Percentiles rank a stretch among this genome's conserved stretches.
Conservation (phyloP, 1,284 basidiomycete species). For the Pseudozyma sp. region DNA sequence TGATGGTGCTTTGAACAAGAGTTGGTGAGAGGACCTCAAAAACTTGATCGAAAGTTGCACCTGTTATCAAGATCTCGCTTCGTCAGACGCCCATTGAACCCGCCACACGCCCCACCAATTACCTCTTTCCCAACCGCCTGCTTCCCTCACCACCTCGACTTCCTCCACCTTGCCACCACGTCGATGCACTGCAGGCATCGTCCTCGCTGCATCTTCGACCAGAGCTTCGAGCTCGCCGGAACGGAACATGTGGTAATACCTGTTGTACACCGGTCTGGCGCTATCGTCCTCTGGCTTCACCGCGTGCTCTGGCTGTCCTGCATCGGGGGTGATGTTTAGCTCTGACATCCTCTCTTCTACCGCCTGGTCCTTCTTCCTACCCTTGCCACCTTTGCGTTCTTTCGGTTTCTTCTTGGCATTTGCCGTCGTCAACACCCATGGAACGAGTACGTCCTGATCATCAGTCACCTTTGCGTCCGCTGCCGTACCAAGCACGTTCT, state of each 20-base stretch:
- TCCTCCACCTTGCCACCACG: not conserved
- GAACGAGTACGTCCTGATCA: conserved; percentile 65
- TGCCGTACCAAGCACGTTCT: not conserved
- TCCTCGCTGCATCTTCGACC: conserved; percentile 51
- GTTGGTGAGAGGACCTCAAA: too few relatives aligned
- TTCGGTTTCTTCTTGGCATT: conserved; percentile 17
- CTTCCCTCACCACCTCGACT: conserved; percentile 44
- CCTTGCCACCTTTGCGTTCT: not conserved
- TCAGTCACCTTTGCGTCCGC: conserved; percentile 13
- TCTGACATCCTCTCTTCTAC: conserved; percentile 11
- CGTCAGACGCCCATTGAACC: conserved; percentile 39
- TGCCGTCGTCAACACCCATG: conserved; percentile 60
- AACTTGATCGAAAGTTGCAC: too few relatives aligned
- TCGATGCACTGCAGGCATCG: conserved; percentile 21
- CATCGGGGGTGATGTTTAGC: conserved; percentile 3
- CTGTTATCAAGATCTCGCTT: too few relatives aligned
- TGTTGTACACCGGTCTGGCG: conserved; percentile 52
- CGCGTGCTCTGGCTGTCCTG: not conserved
- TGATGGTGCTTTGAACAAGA: too few relatives aligned
- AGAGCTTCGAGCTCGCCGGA: conserved; percentile 62
- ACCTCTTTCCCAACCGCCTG: conserved; percentile 65
- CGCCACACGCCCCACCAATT: conserved; percentile 69
- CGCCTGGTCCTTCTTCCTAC: conserved; percentile 10
- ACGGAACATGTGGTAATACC: conserved; percentile 67
- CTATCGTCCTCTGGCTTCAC: conserved; percentile 2